Percentiles rank a stretch among this genome's conserved stretches.
These are phyloP conservation scores for Arthrobotrys entomopaga DNA, from an alignment of 2,329 filamentous ascomycete species.

Conservation along the genomic window DNA sequence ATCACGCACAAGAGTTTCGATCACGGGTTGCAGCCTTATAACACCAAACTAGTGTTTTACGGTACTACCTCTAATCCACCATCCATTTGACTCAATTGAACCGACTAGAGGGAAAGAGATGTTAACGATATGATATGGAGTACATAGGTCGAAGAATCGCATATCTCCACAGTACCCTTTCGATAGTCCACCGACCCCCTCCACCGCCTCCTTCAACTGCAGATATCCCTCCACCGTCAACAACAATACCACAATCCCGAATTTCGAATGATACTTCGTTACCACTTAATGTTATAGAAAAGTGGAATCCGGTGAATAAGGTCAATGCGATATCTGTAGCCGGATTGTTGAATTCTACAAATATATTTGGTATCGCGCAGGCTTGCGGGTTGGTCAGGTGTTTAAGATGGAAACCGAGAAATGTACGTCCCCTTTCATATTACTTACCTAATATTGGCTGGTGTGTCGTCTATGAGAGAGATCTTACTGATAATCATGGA, in stretches of 20 bases:
- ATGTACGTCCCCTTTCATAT: slow-evolving; percentile 66
- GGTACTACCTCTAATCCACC: slow-evolving; percentile 67
- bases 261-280: slow-evolving; percentile 71
- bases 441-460: background rate
- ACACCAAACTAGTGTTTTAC: slow-evolving; percentile 88
- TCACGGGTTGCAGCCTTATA: slow-evolving; percentile 91
- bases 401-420: slow-evolving; percentile 86
- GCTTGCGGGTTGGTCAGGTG: slow-evolving; percentile 78
- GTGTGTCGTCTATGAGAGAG: no score
- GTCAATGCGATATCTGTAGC: slow-evolving; percentile 72
- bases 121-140: background rate
- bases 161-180: slow-evolving; percentile 48
- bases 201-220: slow-evolving; percentile 3
- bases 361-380: slow-evolving; percentile 74
- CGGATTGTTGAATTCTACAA: slow-evolving; percentile 72
- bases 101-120: no score
- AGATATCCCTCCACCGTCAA: slow-evolving; percentile 58
- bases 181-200: slow-evolving; percentile 44
- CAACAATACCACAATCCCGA: slow-evolving; percentile 54
- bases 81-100: no score
- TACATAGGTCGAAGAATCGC: slow-evolving; percentile 51
- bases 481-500: slow-evolving; percentile 15
- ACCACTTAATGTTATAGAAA: slow-evolving; percentile 76
- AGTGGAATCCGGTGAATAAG: slow-evolving; percentile 66
- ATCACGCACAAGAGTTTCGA: slow-evolving; percentile 99